A percentile compares a stretch with the other conserved stretches of the same genome.
Evolutionary conservation across 257 asterid species (phyloP).

Genomic region (Solanum stenotomum): DNA sequence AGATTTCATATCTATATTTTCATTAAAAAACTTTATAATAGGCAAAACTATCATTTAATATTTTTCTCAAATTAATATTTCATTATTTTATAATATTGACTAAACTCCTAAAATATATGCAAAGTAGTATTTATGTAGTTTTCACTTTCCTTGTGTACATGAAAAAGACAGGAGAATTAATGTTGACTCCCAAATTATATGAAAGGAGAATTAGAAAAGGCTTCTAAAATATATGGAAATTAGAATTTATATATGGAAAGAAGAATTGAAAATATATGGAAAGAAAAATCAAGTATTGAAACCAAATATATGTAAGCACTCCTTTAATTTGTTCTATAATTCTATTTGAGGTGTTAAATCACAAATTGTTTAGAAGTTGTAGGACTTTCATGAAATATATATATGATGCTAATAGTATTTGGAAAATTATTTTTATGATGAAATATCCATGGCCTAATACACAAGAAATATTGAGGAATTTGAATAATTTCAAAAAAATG

Average conservation of each 20-base stretch:
- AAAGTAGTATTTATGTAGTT: neutral
- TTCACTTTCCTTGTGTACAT: neutral
- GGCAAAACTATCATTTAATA: too few species aligned
- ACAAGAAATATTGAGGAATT: too few species aligned
- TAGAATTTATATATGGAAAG: neutral
- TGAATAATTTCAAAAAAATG: accelerated
- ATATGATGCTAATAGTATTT: neutral
- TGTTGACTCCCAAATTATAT: neutral
- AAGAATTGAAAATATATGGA: neutral
- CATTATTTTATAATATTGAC: neutral
- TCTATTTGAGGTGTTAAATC: neutral
- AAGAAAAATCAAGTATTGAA: neutral
- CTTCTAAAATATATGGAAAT: neutral
- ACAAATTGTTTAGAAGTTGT: neutral
- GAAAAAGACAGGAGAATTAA: too few species aligned
- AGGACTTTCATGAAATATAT: neutral
- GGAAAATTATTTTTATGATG: neutral
- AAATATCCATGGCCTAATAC: neutral
- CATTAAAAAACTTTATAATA: neutral
- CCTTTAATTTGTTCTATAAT: neutral
- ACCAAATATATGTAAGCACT: neutral
- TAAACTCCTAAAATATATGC: neutral
- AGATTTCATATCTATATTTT: too few species aligned
- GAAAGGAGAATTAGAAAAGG: neutral
- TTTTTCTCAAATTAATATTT: too few species aligned